Percentiles rank a stretch among this genome's conserved stretches.
These are phyloP conservation scores for Heliamphora pulchella DNA, from an alignment of 179 eudicot species.

Conservation along the genomic window DNA sequence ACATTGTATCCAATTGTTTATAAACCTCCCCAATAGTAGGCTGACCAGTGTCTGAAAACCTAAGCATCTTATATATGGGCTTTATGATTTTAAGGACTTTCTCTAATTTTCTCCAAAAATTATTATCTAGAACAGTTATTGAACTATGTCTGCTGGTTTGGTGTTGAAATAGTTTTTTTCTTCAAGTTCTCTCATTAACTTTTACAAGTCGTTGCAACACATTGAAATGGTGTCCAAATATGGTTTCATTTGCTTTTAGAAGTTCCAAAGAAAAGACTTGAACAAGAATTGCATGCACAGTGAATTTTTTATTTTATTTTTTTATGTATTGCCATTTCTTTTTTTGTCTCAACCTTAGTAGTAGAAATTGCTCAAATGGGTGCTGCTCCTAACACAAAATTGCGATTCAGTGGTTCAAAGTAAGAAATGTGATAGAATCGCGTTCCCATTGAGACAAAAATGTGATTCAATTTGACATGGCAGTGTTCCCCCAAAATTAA, in stretches of 20 bases:
- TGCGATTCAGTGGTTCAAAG: too few species aligned
- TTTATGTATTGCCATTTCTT: too few species aligned
- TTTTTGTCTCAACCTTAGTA: too few species aligned
- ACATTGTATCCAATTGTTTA: background rate
- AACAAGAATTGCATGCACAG: background rate
- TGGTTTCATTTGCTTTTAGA: background rate
- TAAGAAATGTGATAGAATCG: too few species aligned
- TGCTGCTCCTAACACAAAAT: too few species aligned
- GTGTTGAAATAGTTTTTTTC: background rate
- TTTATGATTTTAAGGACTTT: background rate
- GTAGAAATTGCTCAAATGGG: too few species aligned
- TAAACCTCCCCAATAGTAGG: background rate
- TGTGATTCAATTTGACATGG: too few species aligned
- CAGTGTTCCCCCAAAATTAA: too few species aligned
- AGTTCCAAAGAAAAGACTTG: background rate
- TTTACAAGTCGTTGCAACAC: background rate
- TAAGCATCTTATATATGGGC: background rate
- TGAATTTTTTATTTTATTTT: slow-evolving; percentile 1
- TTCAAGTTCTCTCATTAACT: background rate
- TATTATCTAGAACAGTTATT: background rate
- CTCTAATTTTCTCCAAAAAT: background rate
- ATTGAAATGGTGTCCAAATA: background rate
- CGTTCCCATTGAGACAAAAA: too few species aligned
- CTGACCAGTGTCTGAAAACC: background rate
- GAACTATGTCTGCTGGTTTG: background rate